A percentile compares a stretch with the other conserved stretches of the same genome.
Conservation (phyloP, 768 basidiomycete genomes). For the Melanogaster broomeanus region DNA sequence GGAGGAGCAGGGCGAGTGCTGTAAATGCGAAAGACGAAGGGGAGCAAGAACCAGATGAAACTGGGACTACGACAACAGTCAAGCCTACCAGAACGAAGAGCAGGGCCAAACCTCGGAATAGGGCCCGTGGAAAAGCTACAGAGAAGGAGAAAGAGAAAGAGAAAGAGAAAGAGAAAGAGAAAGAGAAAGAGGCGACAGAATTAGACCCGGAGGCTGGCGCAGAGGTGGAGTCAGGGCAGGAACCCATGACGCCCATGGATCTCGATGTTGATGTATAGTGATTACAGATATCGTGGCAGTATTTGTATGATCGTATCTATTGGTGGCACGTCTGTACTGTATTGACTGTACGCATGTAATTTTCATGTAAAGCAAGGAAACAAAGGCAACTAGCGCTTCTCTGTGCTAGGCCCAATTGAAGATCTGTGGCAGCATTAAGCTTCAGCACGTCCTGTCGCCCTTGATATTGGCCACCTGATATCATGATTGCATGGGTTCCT, state of each 20-base stretch:
- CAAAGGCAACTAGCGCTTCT: too few species aligned
- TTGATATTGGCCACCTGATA: too few species aligned
- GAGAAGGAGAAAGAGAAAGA: slow-evolving; percentile 32
- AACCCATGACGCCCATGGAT: slow-evolving; percentile 39
- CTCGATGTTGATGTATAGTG: slow-evolving; percentile 40
- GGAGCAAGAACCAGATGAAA: slow-evolving; percentile 42
- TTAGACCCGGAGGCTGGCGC: slow-evolving; percentile 30
- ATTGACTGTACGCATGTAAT: neutral
- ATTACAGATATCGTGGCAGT: slow-evolving; percentile 41
- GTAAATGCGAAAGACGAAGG: slow-evolving; percentile 30
- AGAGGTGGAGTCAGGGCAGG: slow-evolving; percentile 34
- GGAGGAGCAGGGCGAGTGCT: slow-evolving; percentile 35
- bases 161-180: slow-evolving; percentile 18
- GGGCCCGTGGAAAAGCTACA: slow-evolving; percentile 16
- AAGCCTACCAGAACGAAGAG: slow-evolving; percentile 37
- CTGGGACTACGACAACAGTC: slow-evolving; percentile 18
- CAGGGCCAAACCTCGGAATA: slow-evolving; percentile 22
- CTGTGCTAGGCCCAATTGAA: too few species aligned
- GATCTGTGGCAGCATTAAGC: too few species aligned
- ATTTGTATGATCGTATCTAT: too few species aligned
- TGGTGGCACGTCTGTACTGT: too few species aligned
- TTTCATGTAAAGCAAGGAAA: too few species aligned
- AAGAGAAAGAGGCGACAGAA: slow-evolving; percentile 32
- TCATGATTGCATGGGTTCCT: too few species aligned
- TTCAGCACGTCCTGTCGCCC: too few species aligned